Base-by-base conservation (phyloP, 139 green algal species). In the Bryopsis sp. region DNA sequence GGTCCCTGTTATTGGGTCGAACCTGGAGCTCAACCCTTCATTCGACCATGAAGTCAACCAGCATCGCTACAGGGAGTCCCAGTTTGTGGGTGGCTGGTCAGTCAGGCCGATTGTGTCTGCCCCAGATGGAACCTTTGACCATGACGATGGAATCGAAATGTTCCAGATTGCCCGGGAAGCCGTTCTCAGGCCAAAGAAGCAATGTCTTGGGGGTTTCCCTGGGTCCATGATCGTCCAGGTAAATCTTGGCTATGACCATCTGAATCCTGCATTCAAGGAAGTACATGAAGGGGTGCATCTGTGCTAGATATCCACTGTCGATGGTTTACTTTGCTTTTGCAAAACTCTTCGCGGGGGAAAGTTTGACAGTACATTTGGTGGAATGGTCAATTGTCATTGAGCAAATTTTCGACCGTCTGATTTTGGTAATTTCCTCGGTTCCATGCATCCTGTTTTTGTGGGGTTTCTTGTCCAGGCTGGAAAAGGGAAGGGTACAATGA, bases 121-220 rank as follows among this genome's bases (percentile, higher is more conserved):
- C 24, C 59, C 39, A 67, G 59, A 67, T 31, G 33, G 11, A 24
- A 47, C 33, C 6, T 67, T 48, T 46, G 59, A 67, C 7, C 59
- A 67, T 67, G 59, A 67, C 59, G 59, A 67, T 48, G 59, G 59
- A n/a, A 32, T 67, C 4, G 59, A 67, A 32, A 67, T 67, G 59
- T 67, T 67, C 33, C 59, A 67, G 33, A 31, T 67, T 26, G 59
- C 59, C 8, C 59, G 59, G 29, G 59, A 67, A 47, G 59, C 28
- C 19, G 59, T 67, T 31, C 7, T 67, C 4, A 39, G 59, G 7
- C 19, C 15, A 47, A 8, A 8, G 28, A 31, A 31, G 7, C 29
- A 67, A 67, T 47, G 35, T 47, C 11, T 47, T 43, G 59, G 33
- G 6, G 59, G 59, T 48, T 67, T 43, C 28, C 59, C 59, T 39